A percentile compares a stretch with the other conserved stretches of the same genome.
Evolutionary conservation across 2,329 filamentous ascomycete genomes (phyloP).

Genomic region (Blastomyces gilchristii): DNA sequence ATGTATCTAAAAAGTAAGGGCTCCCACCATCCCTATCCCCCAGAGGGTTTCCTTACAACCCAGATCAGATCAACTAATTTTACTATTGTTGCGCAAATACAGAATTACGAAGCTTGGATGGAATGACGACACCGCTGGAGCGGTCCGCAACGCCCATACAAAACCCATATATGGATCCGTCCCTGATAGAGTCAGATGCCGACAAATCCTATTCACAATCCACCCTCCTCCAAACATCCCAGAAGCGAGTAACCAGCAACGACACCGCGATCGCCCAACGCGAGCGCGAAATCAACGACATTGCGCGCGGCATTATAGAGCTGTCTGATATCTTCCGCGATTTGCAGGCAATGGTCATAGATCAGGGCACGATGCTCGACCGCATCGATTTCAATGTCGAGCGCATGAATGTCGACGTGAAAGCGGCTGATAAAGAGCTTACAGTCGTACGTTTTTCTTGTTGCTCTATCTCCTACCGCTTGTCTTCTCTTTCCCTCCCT

Average conservation of each 20-base stretch:
- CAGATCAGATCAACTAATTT: background rate
- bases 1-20: conserved; percentile 79
- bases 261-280: conserved; percentile 81
- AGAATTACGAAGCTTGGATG: conserved; percentile 67
- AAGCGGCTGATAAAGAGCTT: conserved; percentile 84
- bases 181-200: conserved; percentile 83
- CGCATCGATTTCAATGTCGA: conserved; percentile 98
- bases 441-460: conserved; percentile 48
- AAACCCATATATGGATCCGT: conserved; percentile 70
- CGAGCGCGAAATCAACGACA: conserved; percentile 94
- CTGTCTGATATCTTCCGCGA: conserved; percentile 94
- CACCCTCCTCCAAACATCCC: conserved; percentile 67
- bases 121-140: conserved; percentile 45
- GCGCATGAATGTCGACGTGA: conserved; percentile 85
- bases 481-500: background rate
- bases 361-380: conserved; percentile 82
- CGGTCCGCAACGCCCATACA: conserved; percentile 42
- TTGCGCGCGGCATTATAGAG: conserved; percentile 96
- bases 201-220: conserved; percentile 88
- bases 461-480: background rate
- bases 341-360: conserved; percentile 88
- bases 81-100: conserved; percentile 4
- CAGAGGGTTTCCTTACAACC: background rate
- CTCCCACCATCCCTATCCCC: background rate
- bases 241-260: conserved; percentile 53